phyloP scores from a whole-genome alignment of 257 asterid species.

The Perilla frutescens region DNA sequence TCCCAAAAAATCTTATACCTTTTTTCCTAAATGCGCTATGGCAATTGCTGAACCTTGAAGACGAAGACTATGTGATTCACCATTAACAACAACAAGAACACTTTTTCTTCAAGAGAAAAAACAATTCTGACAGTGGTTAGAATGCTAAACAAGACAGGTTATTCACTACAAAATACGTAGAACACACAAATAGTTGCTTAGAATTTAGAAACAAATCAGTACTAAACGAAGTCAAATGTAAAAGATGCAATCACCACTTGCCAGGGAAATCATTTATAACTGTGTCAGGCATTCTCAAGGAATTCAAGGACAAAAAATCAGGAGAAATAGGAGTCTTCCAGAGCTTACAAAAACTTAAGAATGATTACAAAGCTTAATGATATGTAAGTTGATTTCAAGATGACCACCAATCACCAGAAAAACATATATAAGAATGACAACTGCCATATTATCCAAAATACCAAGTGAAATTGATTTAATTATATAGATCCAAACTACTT shows the following conservation, averaged over 20 bases:
- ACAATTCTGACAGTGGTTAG: slow-evolving; percentile 3
- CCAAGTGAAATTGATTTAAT: slow-evolving; percentile 34
- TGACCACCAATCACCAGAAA: slow-evolving; percentile 34
- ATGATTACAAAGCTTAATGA: slow-evolving; percentile 1
- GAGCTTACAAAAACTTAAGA: slow-evolving; percentile 14
- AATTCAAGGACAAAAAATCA: background rate
- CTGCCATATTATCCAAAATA: slow-evolving; percentile 33
- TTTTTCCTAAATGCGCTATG: slow-evolving; percentile 1
- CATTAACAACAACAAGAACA: slow-evolving; percentile 17
- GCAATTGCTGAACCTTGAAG: slow-evolving; percentile 24
- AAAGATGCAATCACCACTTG: slow-evolving; percentile 23
- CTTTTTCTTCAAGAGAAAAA: slow-evolving; percentile 35
- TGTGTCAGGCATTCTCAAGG: slow-evolving; percentile 1
- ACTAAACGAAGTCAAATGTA: background rate
- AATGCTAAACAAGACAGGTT: slow-evolving; percentile 14
- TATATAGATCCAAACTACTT: slow-evolving; percentile 43
- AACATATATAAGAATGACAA: slow-evolving; percentile 21
- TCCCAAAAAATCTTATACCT: slow-evolving; percentile 19
- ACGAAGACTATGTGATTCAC: slow-evolving; percentile 14
- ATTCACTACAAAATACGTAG: slow-evolving; percentile 13
- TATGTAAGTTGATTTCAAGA: slow-evolving; percentile 15
- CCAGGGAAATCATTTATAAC: slow-evolving; percentile 1
- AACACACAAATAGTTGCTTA: background rate
- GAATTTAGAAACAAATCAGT: slow-evolving; percentile 9
- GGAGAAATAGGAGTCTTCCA: slow-evolving; percentile 2